phyloP scores from a whole-genome alignment of 2,329 filamentous ascomycete species.

The Thermomyces lanuginosus region DNA sequence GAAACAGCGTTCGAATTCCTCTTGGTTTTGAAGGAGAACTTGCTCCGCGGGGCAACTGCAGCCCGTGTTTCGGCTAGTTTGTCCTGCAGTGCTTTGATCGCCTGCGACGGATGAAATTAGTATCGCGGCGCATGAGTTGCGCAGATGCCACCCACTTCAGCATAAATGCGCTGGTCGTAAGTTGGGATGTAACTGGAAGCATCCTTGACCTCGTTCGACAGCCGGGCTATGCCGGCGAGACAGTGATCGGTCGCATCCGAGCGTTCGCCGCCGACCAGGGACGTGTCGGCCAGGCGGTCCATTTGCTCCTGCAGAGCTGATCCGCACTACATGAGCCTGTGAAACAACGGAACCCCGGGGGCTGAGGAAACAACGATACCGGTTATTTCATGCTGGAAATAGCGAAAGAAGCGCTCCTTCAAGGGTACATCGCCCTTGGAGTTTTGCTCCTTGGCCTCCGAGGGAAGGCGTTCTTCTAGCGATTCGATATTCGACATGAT shows the following conservation, averaged over 20 bases:
- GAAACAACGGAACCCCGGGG: background rate
- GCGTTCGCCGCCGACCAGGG: conserved; percentile 54
- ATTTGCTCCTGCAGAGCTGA: conserved; percentile 64
- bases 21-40: conserved; percentile 64
- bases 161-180: conserved; percentile 78
- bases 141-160: conserved; percentile 40
- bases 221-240: conserved; percentile 58
- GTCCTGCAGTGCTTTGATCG: conserved; percentile 65
- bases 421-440: conserved; percentile 27
- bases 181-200: conserved; percentile 66
- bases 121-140: conserved; percentile 5
- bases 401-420: conserved; percentile 70
- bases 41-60: conserved; percentile 54
- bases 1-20: conserved; percentile 41
- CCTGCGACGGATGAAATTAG: conserved; percentile 27
- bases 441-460: conserved; percentile 18
- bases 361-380: conserved; percentile 35
- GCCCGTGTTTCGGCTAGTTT: conserved; percentile 56
- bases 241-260: conserved; percentile 68
- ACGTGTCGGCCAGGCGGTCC: conserved; percentile 45
- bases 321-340: background rate
- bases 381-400: conserved; percentile 61
- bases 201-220: conserved; percentile 75
- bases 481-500: conserved; percentile 18
- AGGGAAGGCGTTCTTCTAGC: conserved; percentile 15